These are phyloP conservation scores for Cladosporium phlei DNA, from an alignment of 2,329 filamentous ascomycete genomes.

Conservation along the genomic window DNA sequence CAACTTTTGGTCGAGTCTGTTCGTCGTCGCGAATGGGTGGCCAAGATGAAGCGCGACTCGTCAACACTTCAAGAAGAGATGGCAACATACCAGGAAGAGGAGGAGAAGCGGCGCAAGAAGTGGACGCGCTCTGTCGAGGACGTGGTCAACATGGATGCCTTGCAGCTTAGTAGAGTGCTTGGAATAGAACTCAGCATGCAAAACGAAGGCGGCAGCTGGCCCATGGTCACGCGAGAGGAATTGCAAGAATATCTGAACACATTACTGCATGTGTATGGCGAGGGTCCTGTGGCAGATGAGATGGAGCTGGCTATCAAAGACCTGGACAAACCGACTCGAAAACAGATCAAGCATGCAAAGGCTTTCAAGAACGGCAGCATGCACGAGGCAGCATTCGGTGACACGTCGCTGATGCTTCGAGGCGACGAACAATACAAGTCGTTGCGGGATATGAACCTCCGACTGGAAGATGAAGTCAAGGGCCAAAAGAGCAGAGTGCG, in stretches of 20 bases:
- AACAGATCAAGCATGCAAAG: constrained; percentile 80
- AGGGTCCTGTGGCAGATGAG: constrained; percentile 64
- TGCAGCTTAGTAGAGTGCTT: constrained; percentile 62
- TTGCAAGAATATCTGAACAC: constrained; percentile 67
- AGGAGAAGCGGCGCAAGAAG: constrained; percentile 78
- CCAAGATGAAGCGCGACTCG: constrained; percentile 84
- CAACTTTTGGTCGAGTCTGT: constrained; percentile 83
- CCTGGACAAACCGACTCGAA: constrained; percentile 74
- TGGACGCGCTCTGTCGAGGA: constrained; percentile 85
- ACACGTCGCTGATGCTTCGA: constrained; percentile 76
- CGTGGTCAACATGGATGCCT: constrained; percentile 61
- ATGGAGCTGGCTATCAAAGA: constrained; percentile 73
- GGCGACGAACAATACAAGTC: constrained; percentile 75
- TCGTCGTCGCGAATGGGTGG: constrained; percentile 80
- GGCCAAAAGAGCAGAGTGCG: constrained; percentile 89
- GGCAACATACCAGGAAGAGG: constrained; percentile 86
- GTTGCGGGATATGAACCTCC: constrained; percentile 49
- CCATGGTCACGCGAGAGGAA: constrained; percentile 68
- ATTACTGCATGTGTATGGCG: constrained; percentile 61
- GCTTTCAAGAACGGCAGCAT: constrained; percentile 96
- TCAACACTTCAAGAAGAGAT: constrained; percentile 87
- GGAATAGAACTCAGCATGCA: constrained; percentile 81
- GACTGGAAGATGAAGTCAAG: constrained; percentile 61
- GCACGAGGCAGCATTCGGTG: constrained; percentile 82
- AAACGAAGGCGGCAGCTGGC: constrained; percentile 77